Evolutionary conservation across 2,329 filamentous ascomycete genomes (phyloP), one percentile per base, ranked within the genome.

Genomic region (Phyllosticta citribraziliensis): DNA sequence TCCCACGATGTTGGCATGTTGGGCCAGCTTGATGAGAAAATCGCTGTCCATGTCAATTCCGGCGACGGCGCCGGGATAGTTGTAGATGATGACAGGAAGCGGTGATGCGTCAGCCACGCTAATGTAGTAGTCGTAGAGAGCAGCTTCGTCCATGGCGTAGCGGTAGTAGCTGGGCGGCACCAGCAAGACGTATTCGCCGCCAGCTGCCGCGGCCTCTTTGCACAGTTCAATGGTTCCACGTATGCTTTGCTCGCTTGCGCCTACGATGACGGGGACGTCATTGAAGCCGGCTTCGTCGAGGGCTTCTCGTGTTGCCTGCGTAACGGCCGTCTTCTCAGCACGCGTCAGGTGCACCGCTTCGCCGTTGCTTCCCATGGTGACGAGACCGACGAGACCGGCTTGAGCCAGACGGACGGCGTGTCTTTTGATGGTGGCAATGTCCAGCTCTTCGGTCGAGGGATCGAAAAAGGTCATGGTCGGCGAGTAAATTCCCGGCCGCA

Each of bases 381-480:
- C 88, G 25, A 96, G 82, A 40, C 91, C 91, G 55, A 86, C 88
- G 11, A 96, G 84, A 9, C 91, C 91, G 62, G 85, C 88, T 71
- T 85, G 80, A 50, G 86, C 88, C 55, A 96, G 84, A 55, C 90
- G 87, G 66, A 89, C 84, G 24, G 89, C 88, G 72, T 96, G 91
- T 70, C 83, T 87, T 75, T 89, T 88, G 77, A 94, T 89, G 63
- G 83, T 83, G 40, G 88, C 80, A 65, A 92, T 84, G 70, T 96
- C 91, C 68, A 96, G 82, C 56, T 94, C 89, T 76, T 96, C 91
- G 54, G 89, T 94, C 65, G 87, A 82, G 6, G 87, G 81, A 75
- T 93, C 80, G 79, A 96, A 96, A 74, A 96, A 95, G 69, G 90
- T 95, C 86, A 94, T 90, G 63, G 88, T 93, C 25, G 91, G 91